Evolutionary conservation across 148 eudicot genomes (phyloP), one percentile per base, ranked within the genome.

Genomic region (Talinum fruticosum): DNA sequence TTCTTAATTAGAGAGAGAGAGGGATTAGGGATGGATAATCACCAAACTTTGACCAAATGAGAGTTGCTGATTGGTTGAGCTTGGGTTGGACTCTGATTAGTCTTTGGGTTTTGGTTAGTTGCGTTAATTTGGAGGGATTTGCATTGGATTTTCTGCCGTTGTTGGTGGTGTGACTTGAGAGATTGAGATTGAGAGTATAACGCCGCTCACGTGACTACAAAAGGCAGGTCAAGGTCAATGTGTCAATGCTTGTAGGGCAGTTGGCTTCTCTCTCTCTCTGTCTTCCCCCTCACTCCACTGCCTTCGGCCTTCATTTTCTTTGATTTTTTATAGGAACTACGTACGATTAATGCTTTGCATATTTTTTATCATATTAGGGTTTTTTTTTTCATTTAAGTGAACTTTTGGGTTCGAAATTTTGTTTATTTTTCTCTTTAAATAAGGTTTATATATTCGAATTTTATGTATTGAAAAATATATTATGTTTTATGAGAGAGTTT

Each of bases 21-120:
- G 70, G 21, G 38, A 66, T 64, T 64, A 29, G 32, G 16, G 29
- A 14, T 1, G 32, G 32, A 14, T 28, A 65, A 34, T 33, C 70
- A 66, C 35, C 70, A 2, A 66, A 18, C 23, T 66, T 66, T 66
- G 70, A 66, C 70, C 23, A 66, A 66, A 66, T 59, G 37, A 29
- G 70, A 15, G 6, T 66, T 12, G 24, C 24, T 33, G 19, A 34
- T 33, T 34, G 23, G 26, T 32, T 66, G 33, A 66, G 21, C 70
- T 30, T 34, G 7, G 33, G 36, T 66, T 65, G 69, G 69, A 65
- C 69, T 65, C 35, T 65, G 10, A 4, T 5, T 61, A 4, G 29
- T 49, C 14, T 13, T 49, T 13, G 54, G 16, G 10, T 15, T 15
- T 49, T 49, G 14, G 66, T 61, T 61, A 26, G 7, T 2, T 65